Evolutionary conservation across 2,329 filamentous ascomycete species (phyloP).

Genomic region (Fusarium guadeloupense): DNA sequence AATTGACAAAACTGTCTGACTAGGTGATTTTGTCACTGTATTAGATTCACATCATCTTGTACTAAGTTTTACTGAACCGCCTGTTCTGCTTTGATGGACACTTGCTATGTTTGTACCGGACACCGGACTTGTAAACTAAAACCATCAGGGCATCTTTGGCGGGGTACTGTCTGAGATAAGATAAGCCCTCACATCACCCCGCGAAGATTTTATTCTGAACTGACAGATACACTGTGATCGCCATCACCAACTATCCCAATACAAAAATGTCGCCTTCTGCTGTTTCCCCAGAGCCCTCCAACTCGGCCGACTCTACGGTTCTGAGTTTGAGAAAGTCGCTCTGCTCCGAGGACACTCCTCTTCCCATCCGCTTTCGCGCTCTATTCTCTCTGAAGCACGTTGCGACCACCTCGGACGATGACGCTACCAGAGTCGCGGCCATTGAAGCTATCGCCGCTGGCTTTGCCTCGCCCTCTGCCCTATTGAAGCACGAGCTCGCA

Average conservation of each 20-base stretch:
- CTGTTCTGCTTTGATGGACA: too few relatives aligned
- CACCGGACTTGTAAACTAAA: neutral
- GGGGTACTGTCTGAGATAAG: conserved; percentile 38
- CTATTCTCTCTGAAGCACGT: conserved; percentile 98
- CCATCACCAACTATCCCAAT: conserved; percentile 16
- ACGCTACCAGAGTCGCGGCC: conserved; percentile 64
- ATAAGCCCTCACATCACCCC: conserved; percentile 45
- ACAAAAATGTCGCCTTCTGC: conserved; percentile 43
- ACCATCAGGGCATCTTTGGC: conserved; percentile 17
- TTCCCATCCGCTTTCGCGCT: conserved; percentile 91
- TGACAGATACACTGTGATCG: conserved; percentile 24
- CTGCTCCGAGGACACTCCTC: conserved; percentile 79
- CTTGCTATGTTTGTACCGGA: too few relatives aligned
- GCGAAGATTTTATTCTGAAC: conserved; percentile 49
- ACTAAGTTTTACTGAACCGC: too few relatives aligned
- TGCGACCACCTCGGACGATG: conserved; percentile 72
- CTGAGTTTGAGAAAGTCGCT: conserved; percentile 77
- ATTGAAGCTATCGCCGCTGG: conserved; percentile 87
- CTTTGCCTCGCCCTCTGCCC: conserved; percentile 83
- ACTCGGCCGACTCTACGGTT: conserved; percentile 58
- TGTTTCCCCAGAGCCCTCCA: conserved; percentile 29
- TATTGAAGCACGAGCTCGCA: conserved; percentile 95
- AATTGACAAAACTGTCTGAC: too few relatives aligned
- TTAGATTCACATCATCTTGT: too few relatives aligned
- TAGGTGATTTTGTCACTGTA: too few relatives aligned